Evolutionary conservation across 129 eudicot species (phyloP), one percentile per base, ranked within the genome.

Genomic region (Artemisia annua): DNA sequence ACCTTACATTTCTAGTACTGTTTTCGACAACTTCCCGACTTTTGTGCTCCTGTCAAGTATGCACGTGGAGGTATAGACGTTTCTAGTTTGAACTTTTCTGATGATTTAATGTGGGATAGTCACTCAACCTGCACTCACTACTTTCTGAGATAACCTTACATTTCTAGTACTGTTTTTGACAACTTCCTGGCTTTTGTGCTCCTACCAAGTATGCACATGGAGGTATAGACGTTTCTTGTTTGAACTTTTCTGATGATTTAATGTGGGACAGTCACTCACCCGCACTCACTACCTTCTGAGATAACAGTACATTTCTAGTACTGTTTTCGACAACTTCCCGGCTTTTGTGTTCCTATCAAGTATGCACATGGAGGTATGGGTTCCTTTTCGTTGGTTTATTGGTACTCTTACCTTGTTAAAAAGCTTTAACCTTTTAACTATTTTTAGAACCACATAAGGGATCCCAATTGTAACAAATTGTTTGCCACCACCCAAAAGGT

Each of bases 331-430:
- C 63, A 44, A 64, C 11, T 52, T 71, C 67, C 65, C 46, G 67
- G 67, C 26, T 61, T 63, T 78, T 63, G 43, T 62, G 76, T 22
- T 62, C 57, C 39, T 52, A 9, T 56, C 63, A 61, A 61, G 57
- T 43, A 39, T 20, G 71, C 71, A 62, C 58, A 69, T 77, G 71
- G 66, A 77, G 58, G 71, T 50, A 69, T 61, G 76, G 75, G 50
- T 62, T 77, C 20, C 71, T 68, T 76, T 28, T 50, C 30, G 20
- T 51, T 77, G 15, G 32, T 68, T 58, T 69, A 26, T 59, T 61
- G 44, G 69, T 76, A 59, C 75, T 32, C 66, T 76, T 48, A 60
- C 69, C 69, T 69, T 69, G 55, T 9, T 59, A 60, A 68, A 75
- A 61, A 69, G 67, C 44, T 69, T 77, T 11, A 53, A 52, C 69